Evolutionary conservation across 805 yeast species (phyloP), one percentile per base, ranked within the genome.

Genomic region (Lachancea meyersii): DNA sequence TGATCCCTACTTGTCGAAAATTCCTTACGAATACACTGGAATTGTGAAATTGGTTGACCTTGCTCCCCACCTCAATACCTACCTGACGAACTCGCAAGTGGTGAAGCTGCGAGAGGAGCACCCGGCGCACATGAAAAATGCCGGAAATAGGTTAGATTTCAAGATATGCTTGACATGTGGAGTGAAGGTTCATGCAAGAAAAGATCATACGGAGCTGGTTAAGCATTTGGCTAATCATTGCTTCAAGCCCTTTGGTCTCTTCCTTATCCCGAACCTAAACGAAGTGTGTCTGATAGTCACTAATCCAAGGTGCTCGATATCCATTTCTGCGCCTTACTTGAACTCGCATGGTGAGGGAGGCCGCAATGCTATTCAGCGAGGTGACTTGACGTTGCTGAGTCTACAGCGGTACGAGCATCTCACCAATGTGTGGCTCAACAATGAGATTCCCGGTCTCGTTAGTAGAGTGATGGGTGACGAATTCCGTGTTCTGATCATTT

Each of bases 301-400:
- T 30, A 61, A 58, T 18, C 64, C 67, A 7, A 50, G 55, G 6
- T 61, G 63, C 3, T 50, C 50, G 10, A 55, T 61, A 7, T 53
- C 46, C 26, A 68, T 75, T 48, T 75, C 75, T 43, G 83, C 86
- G 0, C 93, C 91, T 11, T 85, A 82, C 55, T 63, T 85, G 55
- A 82, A 86, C 42, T 68, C 70, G 4, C 88, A 83, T 60, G 94
- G 94, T 18, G 93, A 85, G 58, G 73, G 81, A 3, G 83, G 83
- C 24, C 67, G 69, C 8, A 73, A 73, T 16, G 69, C 79, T 2
- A 65, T 70, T 47, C 71, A 73, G 11, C 74, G 77, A 14, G 83
- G 80, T 35, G 76, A 72, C 42, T 53, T 70, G 24, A 86, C 86
- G 0, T 67, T 66, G 0, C 65, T 84, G 44, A 75, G 73, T 52